Evolutionary conservation across 2,329 filamentous ascomycete species (phyloP).

Genomic region (Septoria linicola): DNA sequence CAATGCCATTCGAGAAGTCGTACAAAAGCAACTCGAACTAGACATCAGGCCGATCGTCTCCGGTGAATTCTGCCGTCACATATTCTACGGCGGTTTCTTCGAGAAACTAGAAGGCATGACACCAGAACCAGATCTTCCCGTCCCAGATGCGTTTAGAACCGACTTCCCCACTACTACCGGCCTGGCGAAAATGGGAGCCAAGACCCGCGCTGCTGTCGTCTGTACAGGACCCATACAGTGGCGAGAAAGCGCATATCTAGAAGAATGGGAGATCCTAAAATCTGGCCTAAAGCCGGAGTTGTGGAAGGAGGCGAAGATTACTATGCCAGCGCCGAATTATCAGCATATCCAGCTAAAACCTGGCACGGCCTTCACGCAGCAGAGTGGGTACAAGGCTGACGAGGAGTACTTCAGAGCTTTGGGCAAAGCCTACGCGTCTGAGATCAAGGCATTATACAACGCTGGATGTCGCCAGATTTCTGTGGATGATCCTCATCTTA

Average conservation of each 20-base stretch:
- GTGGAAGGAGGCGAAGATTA: constrained; percentile 30
- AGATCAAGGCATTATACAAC: constrained; percentile 29
- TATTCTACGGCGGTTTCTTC: constrained; percentile 33
- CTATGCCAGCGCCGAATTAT: constrained; percentile 33
- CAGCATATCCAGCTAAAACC: constrained; percentile 34
- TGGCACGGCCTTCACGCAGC: constrained; percentile 30
- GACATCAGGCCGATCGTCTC: constrained; percentile 63
- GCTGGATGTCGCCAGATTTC: constrained; percentile 28
- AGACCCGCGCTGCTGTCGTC: constrained; percentile 27
- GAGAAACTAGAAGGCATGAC: constrained; percentile 28
- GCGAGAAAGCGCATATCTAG: constrained; percentile 26
- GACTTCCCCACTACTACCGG: constrained; percentile 29
- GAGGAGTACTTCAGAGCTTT: constrained; percentile 34
- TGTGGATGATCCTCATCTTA: constrained; percentile 33
- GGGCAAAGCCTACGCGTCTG: constrained; percentile 23
- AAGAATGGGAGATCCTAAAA: constrained; percentile 28
- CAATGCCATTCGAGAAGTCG: constrained; percentile 62
- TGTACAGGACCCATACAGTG: constrained; percentile 28
- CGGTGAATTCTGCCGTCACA: constrained; percentile 58
- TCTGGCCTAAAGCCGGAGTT: constrained; percentile 12
- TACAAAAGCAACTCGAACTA: constrained; percentile 61
- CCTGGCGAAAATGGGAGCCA: constrained; percentile 22
- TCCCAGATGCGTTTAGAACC: constrained; percentile 27
- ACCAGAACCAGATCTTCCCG: constrained; percentile 16
- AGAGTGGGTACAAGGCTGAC: constrained; percentile 29